Conservation (phyloP, 495 filamentous ascomycete genomes). For the Aspergillus ostianus region DNA sequence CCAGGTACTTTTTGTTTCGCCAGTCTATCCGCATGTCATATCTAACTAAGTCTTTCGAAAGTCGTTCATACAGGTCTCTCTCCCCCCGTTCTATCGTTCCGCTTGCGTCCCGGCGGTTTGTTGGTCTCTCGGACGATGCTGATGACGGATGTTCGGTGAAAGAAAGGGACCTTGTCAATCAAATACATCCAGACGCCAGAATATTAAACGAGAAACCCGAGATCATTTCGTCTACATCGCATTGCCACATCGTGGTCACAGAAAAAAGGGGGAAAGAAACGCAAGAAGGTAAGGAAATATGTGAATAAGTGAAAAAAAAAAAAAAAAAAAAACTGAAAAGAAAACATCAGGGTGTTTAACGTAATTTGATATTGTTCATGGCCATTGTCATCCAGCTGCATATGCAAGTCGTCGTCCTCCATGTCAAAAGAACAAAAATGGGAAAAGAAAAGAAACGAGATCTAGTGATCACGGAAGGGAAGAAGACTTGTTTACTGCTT, state of each 20-base stretch:
- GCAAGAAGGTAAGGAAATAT: constrained; percentile 4
- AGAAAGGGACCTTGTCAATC: neutral
- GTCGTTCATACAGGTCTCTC: neutral
- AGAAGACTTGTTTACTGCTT: constrained; percentile 37
- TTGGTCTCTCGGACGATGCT: neutral
- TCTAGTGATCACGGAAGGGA: neutral
- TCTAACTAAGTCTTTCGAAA: neutral
- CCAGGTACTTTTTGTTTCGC: neutral
- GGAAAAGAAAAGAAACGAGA: constrained; percentile 5
- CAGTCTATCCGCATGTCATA: neutral
- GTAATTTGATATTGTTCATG: constrained; percentile 25
- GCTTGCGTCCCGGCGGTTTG: neutral
- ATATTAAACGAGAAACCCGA: constrained; percentile 2
- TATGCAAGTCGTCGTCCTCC: constrained; percentile 12
- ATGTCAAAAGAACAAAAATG: constrained; percentile 5
- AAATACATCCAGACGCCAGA: neutral
- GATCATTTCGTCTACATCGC: constrained; percentile 6
- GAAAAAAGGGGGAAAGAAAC: constrained; percentile 13
- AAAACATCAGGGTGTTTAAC: constrained; percentile 11
- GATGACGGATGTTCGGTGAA: neutral
- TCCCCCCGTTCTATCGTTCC: neutral
- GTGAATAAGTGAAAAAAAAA: constrained; percentile 9
- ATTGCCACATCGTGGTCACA: constrained; percentile 3
- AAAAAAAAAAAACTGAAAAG: constrained; percentile 11
- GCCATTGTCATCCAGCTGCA: constrained; percentile 22